Conservation (phyloP, 2,329 filamentous ascomycete genomes). For the Neofusicoccum cordaticola region DNA sequence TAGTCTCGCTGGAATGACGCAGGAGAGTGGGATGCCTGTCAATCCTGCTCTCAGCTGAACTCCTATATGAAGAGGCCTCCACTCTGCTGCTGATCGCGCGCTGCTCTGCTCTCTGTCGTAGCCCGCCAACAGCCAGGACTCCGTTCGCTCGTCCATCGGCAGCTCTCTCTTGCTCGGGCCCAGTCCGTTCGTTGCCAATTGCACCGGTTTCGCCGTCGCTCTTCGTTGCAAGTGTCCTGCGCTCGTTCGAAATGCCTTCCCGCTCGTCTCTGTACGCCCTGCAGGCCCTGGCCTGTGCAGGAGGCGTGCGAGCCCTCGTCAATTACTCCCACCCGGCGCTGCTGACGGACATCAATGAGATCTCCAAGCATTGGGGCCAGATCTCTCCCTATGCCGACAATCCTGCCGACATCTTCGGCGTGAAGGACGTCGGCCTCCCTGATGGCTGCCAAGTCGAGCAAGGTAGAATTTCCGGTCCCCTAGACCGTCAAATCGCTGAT, state of each 20-base stretch:
- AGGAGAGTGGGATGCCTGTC: slow-evolving; percentile 4
- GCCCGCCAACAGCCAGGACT: neutral
- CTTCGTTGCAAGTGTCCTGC: neutral
- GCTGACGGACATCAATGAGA: slow-evolving; percentile 32
- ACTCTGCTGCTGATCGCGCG: neutral
- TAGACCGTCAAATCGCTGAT: neutral
- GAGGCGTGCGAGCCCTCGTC: neutral
- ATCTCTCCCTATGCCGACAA: slow-evolving; percentile 50
- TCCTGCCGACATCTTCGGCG: slow-evolving; percentile 45
- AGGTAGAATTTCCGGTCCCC: neutral
- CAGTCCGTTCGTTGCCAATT: neutral
- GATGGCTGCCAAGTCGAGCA: slow-evolving; percentile 57
- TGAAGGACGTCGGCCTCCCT: slow-evolving; percentile 48
- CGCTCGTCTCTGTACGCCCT: neutral
- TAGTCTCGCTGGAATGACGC: neutral
- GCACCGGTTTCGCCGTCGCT: neutral
- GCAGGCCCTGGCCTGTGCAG: neutral
- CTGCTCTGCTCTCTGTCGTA: neutral
- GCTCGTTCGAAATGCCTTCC: neutral
- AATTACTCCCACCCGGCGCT: slow-evolving; percentile 17
- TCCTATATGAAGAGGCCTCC: neutral
- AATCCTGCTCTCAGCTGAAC: neutral
- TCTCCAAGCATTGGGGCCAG: slow-evolving; percentile 47
- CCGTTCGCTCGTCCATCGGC: neutral
- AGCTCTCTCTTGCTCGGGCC: neutral